These are phyloP conservation scores for Crithidia brevicula DNA, from an alignment of 208 protist species.

Conservation along the genomic window DNA sequence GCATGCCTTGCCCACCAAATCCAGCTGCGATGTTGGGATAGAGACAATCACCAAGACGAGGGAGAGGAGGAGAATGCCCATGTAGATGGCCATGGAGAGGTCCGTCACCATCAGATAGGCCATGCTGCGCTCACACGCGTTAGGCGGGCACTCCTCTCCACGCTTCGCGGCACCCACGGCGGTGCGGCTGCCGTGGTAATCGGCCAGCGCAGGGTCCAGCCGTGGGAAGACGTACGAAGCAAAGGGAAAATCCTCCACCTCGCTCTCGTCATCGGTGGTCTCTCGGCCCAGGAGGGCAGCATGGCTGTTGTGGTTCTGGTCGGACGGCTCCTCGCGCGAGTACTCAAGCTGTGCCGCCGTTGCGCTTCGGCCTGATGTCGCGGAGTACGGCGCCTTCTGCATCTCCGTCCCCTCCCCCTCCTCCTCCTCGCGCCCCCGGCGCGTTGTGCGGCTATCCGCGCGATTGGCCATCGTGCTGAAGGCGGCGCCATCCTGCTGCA, in stretches of 20 bases:
- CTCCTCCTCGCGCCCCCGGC: neutral
- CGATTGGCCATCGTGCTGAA: slow-evolving; percentile 5
- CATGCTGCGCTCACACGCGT: slow-evolving; percentile 38
- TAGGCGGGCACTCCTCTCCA: slow-evolving; percentile 32
- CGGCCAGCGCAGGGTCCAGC: slow-evolving; percentile 42
- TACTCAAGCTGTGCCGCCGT: slow-evolving; percentile 10
- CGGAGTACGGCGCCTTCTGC: slow-evolving; percentile 12
- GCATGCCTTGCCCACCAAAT: slow-evolving; percentile 39
- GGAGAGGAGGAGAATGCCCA: slow-evolving; percentile 35
- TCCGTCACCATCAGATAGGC: slow-evolving; percentile 50
- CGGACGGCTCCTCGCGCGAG: slow-evolving; percentile 6
- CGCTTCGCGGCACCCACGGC: slow-evolving; percentile 2
- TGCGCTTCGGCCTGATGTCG: neutral
- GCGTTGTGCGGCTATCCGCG: neutral
- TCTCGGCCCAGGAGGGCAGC: neutral
- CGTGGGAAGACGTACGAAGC: slow-evolving; percentile 45
- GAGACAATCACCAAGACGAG: slow-evolving; percentile 49
- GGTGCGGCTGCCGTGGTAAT: slow-evolving; percentile 28
- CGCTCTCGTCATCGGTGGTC: slow-evolving; percentile 15
- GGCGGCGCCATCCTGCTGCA: slow-evolving; percentile 4
- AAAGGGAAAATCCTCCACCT: slow-evolving; percentile 24
- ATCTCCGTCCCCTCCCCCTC: neutral
- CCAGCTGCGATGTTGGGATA: slow-evolving; percentile 60
- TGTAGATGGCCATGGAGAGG: slow-evolving; percentile 38
- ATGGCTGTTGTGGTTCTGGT: neutral